phyloP scores from a whole-genome alignment of 331 rosid genomes.

The Malus hybrid region DNA sequence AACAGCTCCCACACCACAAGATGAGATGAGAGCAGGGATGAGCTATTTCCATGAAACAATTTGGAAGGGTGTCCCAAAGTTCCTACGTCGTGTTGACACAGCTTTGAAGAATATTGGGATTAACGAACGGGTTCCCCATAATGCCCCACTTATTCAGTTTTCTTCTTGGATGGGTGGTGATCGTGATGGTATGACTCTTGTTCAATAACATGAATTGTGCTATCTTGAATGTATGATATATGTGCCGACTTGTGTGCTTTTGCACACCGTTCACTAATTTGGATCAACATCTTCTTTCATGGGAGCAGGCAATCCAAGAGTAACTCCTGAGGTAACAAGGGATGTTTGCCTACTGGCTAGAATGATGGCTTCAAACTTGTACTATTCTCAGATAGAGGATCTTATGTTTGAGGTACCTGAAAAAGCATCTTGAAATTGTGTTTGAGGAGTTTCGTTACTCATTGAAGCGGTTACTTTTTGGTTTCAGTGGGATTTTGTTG shows the following conservation, averaged over 20 bases:
- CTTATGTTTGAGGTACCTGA: conserved; percentile 90
- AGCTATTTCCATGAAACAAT: conserved; percentile 94
- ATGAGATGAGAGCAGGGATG: conserved; percentile 99
- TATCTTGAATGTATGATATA: not conserved
- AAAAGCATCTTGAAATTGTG: conserved; percentile 3
- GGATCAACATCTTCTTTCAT: conserved; percentile 14
- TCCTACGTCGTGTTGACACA: conserved; percentile 83
- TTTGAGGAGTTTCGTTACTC: not conserved
- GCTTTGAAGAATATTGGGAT: conserved; percentile 81
- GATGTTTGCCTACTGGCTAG: conserved; percentile 96
- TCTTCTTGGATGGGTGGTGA: conserved; percentile 99
- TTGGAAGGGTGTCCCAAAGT: conserved; percentile 83
- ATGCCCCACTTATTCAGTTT: conserved; percentile 42
- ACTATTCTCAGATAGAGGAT: conserved; percentile 96
- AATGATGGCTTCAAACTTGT: conserved; percentile 98
- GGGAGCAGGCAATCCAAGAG: conserved; percentile 89
- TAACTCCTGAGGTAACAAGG: conserved; percentile 97
- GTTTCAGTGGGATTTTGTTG: not conserved
- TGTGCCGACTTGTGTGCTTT: not conserved
- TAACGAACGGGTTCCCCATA: no score
- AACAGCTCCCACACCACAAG: conserved; percentile 93
- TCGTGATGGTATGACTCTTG: conserved; percentile 65
- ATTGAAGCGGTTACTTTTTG: not conserved
- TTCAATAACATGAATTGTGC: not conserved
- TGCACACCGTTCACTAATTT: not conserved